Base-by-base conservation (phyloP, 2,329 filamentous ascomycete genomes). In the Verticillium albo-atrum region DNA sequence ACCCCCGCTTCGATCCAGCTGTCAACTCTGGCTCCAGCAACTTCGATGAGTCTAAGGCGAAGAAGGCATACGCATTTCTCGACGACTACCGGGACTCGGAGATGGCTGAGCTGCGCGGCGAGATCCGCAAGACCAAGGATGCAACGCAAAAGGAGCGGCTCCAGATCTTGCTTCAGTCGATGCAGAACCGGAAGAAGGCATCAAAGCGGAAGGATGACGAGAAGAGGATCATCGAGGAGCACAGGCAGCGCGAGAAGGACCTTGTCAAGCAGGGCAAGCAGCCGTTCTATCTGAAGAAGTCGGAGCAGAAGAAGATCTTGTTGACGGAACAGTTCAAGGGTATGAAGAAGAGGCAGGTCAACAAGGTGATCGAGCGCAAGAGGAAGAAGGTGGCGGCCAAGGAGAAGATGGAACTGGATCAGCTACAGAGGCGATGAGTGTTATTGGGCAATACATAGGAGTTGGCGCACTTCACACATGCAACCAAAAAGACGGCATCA, bases 221-320 rank as follows among this genome's bases (percentile, higher is more conserved):
- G 73, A 80, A 85, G 66, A 83, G 86, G 60, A 77, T 98, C 50
- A 68, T 94, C 58, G 80, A 85, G 52, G 87, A 89, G 73, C 93
- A 98, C 77, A 85, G 89, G 69, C 84, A 84, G 76, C 82, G 87
- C 72, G 95, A 99, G 80, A 92, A 91, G 77, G 89, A 93, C 72
- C 77, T 90, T 62, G 87, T 98, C 56, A 87, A 87, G 68, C 85
- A 96, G 77, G 95, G 95, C 62, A 97, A 97, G 85, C 86, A 84
- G 71, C 94, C 95, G 0, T 99, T 92, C 77, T 98, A 91, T 75
- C 79, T 98, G 68, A 99, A 99, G 85, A 89, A 88, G 78, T 87
- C 88, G 70, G 94, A 97, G 77, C 85, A 95, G 80, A 96, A 95
- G 87, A 92, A 94, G 80, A 80, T 89, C 74, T 80, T 92, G 59